Percentiles rank a stretch among this genome's conserved stretches.
phyloP scores from a whole-genome alignment of 2,329 filamentous ascomycete genomes.

The Gaeumannomyces tritici region DNA sequence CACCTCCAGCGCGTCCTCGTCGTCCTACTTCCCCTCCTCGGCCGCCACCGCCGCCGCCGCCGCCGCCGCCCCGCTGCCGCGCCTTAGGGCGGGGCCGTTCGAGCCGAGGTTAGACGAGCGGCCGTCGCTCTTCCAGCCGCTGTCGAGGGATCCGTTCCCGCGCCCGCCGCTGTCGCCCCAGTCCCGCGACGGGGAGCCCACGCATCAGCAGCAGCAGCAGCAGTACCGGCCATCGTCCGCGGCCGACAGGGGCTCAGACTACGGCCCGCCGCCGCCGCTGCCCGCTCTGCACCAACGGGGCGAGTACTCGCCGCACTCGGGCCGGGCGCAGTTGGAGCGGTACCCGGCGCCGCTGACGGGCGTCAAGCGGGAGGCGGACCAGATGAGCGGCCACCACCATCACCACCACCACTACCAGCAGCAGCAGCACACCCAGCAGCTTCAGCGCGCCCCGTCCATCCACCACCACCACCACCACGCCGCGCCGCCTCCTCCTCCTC shows the following conservation, averaged over 20 bases:
- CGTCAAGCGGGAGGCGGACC: background rate
- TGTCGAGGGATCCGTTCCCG: constrained; percentile 24
- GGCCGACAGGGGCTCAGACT: constrained; percentile 13
- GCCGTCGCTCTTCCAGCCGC: constrained; percentile 20
- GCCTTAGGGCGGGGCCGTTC: constrained; percentile 33
- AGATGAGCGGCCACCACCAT: constrained; percentile 2
- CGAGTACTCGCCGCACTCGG: constrained; percentile 34
- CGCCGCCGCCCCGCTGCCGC: too few species aligned
- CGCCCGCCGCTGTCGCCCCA: constrained; percentile 32
- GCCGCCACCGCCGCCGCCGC: too few species aligned
- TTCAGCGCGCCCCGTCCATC: background rate
- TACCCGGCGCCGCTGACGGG: constrained; percentile 3
- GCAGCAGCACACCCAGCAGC: constrained; percentile 1
- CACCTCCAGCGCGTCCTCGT: constrained; percentile 18
- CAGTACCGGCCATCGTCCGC: constrained; percentile 8
- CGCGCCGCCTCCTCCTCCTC: constrained; percentile 15
- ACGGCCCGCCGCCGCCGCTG: constrained; percentile 22
- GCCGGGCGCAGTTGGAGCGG: background rate
- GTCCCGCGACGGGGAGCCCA: constrained; percentile 28
- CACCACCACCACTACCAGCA: constrained; percentile 1
- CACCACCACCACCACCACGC: constrained; percentile 15
- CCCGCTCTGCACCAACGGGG: constrained; percentile 20
- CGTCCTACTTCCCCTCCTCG: constrained; percentile 37
- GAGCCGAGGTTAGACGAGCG: constrained; percentile 35
- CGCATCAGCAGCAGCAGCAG: constrained; percentile 10